These are phyloP conservation scores for Sporothrix brasiliensis DNA, from an alignment of 2,329 filamentous ascomycete genomes.

Conservation along the genomic window DNA sequence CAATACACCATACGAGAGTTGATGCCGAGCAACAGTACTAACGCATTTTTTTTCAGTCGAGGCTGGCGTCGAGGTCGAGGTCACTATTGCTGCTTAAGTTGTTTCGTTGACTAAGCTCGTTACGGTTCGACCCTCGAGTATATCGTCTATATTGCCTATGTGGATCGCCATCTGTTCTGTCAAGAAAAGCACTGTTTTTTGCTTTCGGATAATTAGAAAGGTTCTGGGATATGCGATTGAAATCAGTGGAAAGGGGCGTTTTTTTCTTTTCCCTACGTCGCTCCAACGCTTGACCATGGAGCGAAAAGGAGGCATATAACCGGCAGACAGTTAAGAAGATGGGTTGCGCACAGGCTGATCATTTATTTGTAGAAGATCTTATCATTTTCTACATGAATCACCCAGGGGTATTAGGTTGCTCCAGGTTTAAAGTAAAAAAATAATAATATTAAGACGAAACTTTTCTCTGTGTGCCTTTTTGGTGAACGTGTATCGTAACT, in stretches of 20 bases:
- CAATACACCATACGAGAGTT: background rate
- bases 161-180: background rate
- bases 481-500: background rate
- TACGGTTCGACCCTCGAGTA: background rate
- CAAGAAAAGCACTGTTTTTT: background rate
- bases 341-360: background rate
- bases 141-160: background rate
- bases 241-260: conserved; percentile 8
- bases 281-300: too few species aligned
- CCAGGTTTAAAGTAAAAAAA: background rate
- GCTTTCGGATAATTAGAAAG: conserved; percentile 8
- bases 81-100: conserved; percentile 74
- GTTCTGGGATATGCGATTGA: background rate
- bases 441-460: too few species aligned
- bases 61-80: conserved; percentile 90
- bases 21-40: conserved; percentile 12
- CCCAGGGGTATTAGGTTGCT: background rate
- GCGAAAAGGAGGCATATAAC: background rate
- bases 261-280: background rate
- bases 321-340: background rate
- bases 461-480: too few species aligned
- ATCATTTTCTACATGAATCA: conserved; percentile 8
- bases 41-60: conserved; percentile 55
- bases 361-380: background rate
- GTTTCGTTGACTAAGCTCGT: background rate